Evolutionary conservation across 2,329 filamentous ascomycete species (phyloP).

Genomic region (Diaporthe caulivora): DNA sequence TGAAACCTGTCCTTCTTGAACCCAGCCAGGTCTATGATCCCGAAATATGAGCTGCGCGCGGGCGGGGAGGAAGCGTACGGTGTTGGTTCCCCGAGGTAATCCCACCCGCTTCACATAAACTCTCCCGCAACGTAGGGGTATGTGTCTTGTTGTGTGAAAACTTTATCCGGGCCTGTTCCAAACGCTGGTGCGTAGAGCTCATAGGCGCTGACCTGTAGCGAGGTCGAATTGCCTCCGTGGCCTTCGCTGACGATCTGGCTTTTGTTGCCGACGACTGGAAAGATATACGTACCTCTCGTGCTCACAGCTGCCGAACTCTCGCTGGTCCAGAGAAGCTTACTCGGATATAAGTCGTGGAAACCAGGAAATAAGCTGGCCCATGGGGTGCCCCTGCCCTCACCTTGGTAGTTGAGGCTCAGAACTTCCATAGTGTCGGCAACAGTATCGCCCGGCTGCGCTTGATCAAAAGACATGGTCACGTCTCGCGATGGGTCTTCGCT

Average conservation of each 20-base stretch:
- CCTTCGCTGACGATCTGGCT: conserved; percentile 53
- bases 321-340: conserved; percentile 3
- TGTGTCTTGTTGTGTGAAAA: conserved; percentile 61
- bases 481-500: conserved; percentile 62
- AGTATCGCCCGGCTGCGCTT: conserved; percentile 53
- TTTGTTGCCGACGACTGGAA: conserved; percentile 58
- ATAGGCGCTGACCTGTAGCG: conserved; percentile 59
- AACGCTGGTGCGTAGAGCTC: conserved; percentile 59
- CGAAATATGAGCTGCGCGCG: conserved; percentile 65
- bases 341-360: neutral
- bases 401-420: conserved; percentile 9
- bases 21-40: conserved; percentile 68
- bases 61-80: conserved; percentile 53
- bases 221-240: conserved; percentile 53
- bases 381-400: neutral
- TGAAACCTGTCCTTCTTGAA: conserved; percentile 69
- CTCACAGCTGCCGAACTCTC: neutral
- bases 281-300: conserved; percentile 59
- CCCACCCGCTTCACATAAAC: conserved; percentile 65
- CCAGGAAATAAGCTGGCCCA: conserved; percentile 2
- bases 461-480: conserved; percentile 60
- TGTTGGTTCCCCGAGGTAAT: conserved; percentile 64
- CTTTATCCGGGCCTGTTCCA: conserved; percentile 66
- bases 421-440: conserved; percentile 57
- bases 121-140: conserved; percentile 65